Evolutionary conservation across 108 stramenopile species (phyloP).

Genomic region (Cyclostephanos invisitatus): DNA sequence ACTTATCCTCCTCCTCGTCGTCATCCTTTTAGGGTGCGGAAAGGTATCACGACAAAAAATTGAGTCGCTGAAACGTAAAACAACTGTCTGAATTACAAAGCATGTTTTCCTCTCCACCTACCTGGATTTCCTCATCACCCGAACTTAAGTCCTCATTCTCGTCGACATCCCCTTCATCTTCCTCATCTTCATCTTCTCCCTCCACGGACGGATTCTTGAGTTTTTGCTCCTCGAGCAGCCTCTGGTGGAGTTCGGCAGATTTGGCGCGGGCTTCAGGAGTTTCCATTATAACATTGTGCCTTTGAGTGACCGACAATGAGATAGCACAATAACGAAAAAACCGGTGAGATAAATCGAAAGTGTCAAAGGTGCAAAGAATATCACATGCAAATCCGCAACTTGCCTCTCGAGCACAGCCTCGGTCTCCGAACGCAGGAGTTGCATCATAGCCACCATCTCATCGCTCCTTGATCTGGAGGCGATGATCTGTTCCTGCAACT

Average conservation of each 20-base stretch:
- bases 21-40: slow-evolving; percentile 12
- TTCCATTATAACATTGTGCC: slow-evolving; percentile 81
- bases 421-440: slow-evolving; percentile 81
- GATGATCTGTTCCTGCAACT: slow-evolving; percentile 64
- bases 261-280: slow-evolving; percentile 64
- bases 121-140: slow-evolving; percentile 33
- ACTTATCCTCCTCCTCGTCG: slow-evolving; percentile 16
- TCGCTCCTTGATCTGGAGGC: slow-evolving; percentile 55
- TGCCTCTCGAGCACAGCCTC: slow-evolving; percentile 78
- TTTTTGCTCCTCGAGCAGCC: slow-evolving; percentile 39
- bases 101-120: background rate
- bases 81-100: background rate
- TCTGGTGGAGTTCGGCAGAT: slow-evolving; percentile 51
- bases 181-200: slow-evolving; percentile 26
- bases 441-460: slow-evolving; percentile 81
- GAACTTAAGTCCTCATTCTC: slow-evolving; percentile 21
- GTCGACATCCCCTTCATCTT: slow-evolving; percentile 20
- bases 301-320: background rate
- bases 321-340: background rate
- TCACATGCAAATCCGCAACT: background rate
- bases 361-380: background rate
- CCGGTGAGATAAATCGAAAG: background rate
- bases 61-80: background rate
- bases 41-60: background rate
- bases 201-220: slow-evolving; percentile 34